phyloP scores from a whole-genome alignment of 139 green algal genomes.

The Tetraselmis striata region DNA sequence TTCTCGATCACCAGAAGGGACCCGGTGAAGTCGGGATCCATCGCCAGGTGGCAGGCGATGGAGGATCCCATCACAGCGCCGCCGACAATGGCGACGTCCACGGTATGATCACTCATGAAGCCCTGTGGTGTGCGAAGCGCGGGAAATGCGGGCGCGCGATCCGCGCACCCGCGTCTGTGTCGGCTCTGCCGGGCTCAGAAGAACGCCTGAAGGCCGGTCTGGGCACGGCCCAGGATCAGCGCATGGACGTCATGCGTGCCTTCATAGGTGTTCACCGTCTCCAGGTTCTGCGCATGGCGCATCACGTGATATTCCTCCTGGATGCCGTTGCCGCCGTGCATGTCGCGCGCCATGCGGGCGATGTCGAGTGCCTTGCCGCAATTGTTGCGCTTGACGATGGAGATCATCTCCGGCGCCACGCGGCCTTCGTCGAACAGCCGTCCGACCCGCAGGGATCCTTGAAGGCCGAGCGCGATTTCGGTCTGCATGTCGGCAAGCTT shows the following conservation, averaged over 20 bases:
- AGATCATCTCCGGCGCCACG: neutral
- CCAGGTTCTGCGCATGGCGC: neutral
- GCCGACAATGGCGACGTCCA: no score
- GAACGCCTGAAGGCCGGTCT: neutral
- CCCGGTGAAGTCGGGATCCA: no score
- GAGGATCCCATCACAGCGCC: no score
- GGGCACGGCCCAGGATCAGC: neutral
- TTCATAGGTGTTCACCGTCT: neutral
- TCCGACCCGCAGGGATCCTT: neutral
- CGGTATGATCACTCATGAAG: no score
- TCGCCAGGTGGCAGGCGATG: no score
- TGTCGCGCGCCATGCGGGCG: neutral
- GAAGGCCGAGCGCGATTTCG: neutral
- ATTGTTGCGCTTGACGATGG: neutral
- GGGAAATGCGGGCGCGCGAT: no score
- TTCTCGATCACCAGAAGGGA: no score
- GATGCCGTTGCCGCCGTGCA: neutral
- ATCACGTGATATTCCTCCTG: neutral
- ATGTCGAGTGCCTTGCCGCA: neutral
- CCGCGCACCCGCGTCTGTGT: no score
- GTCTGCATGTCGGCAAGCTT: neutral
- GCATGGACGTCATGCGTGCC: neutral
- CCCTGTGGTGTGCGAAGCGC: no score
- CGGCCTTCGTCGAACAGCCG: neutral
- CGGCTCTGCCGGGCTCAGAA: no score